Base-by-base conservation (phyloP, 2,329 filamentous ascomycete genomes). In the Fusarium metavorans region DNA sequence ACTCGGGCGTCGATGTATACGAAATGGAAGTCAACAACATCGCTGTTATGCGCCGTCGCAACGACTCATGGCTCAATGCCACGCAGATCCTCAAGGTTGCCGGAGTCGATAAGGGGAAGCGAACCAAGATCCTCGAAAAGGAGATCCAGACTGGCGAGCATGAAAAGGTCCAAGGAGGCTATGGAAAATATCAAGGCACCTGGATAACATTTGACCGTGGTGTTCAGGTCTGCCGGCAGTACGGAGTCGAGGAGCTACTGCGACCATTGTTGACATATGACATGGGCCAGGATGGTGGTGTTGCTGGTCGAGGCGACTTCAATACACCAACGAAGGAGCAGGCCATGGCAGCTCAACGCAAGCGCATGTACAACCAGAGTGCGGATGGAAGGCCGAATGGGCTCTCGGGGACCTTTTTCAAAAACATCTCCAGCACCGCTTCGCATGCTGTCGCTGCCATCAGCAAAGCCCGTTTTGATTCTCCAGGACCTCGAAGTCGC, bases 291-390 rank as follows among this genome's bases (percentile, higher is more conserved):
- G 93, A 95, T 70, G 93, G 94, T 59, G 92, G 91, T 59, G 84
- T 91, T 60, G 90, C 93, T 6, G 92, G 93, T 66, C 90, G 92
- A 56, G 94, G 93, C 56, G 91, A 92, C 76, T 89, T 98, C 77
- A 96, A 98, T 79, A 98, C 97, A 0, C 97, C 97, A 0, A 99
- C 97, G 41, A 99, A 99, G 84, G 97, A 98, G 83, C 97, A 98
- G 83, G 97, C 97, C 70, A 98, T 98, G 95, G 97, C 97, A 13
- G 96, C 96, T 6, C 93, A 95, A 84, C 88, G 97, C 76, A 98
- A 99, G 83, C 91, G 96, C 75, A 91, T 98, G 84, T 98, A 98
- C 84, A 97, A 93, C 75, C 81, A 84, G 10, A 80, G 77, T 37
- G 88, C 90, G 57, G 94, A 97, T 67, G 91, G 88, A 58, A 89